Base-by-base conservation (phyloP, 1,284 basidiomycete genomes). In the Hortiboletus rubellus region DNA sequence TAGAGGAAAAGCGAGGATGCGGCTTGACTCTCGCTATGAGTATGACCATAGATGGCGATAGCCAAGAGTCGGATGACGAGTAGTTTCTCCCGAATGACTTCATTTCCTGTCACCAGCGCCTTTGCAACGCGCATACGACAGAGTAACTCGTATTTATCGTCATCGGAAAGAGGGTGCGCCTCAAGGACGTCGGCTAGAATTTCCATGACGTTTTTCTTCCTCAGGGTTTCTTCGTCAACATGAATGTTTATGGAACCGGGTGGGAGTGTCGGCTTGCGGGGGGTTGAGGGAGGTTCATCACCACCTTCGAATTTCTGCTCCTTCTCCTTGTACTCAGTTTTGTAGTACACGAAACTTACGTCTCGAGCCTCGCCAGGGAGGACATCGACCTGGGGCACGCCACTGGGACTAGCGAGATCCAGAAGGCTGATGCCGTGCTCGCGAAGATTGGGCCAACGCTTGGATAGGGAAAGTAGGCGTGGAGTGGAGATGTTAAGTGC, bases 131-230 rank as follows among this genome's bases (percentile, higher is more conserved):
- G 87, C 58, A 96, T 90, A 57, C 91, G 90, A 74, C 92, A 94
- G 61, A 97, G 81, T 6, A 98, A 78, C 68, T 95, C 92, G 67
- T 95, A 96, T 66, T 90, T 92, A 73, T 96, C 94, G 43, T 88
- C 84, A 24, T 89, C 82, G 14, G 94, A 91, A 41, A 98, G 82
- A 38, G 82, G 76, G 68, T 93, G 80, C n/a, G 76, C 76, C 64
- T 91, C 86, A 58, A 92, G 79, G 27, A 85, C 76, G 61, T 94
- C 89, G 22, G 86, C 85, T 30, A 98, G 79, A 46, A 95, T 80
- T 59, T 87, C 83, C 82, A 91, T 90, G 14, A 82, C 76, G 38
- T 82, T 75, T 68, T 86, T 86, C 38, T 80, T 74, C 54, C 79
- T 76, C 53, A 91, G 73, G 3, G 79, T 80, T 58, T 82, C 78